phyloP scores from a whole-genome alignment of 2,329 filamentous ascomycete genomes.

The Fusarium verrucosum region DNA sequence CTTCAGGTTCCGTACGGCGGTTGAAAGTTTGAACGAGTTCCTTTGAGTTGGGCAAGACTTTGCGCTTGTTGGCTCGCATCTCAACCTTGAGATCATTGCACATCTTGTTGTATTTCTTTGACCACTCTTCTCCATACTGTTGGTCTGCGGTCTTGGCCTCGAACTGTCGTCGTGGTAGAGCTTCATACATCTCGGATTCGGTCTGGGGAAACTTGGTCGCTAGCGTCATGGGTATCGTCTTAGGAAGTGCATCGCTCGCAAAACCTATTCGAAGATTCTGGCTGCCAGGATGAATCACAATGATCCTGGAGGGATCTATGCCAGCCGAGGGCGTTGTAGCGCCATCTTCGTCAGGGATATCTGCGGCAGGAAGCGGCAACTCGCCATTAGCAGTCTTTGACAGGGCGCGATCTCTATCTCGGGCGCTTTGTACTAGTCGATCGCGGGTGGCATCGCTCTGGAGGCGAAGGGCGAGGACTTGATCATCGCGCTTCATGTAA shows the following conservation, averaged over 20 bases:
- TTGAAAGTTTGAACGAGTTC: conserved; percentile 97
- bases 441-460: conserved; percentile 89
- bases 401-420: conserved; percentile 86
- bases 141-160: conserved; percentile 74
- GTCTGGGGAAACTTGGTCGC: conserved; percentile 80
- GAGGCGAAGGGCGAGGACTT: conserved; percentile 87
- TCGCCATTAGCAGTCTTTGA: conserved; percentile 78
- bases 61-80: conserved; percentile 93
- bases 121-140: conserved; percentile 85
- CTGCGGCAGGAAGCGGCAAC: conserved; percentile 66
- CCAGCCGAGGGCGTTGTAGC: conserved; percentile 66
- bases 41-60: conserved; percentile 96
- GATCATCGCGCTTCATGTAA: conserved; percentile 97
- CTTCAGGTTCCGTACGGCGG: conserved; percentile 80
- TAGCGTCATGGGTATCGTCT: conserved; percentile 92
- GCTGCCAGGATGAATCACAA: conserved; percentile 94
- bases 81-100: conserved; percentile 86
- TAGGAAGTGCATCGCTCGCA: conserved; percentile 94
- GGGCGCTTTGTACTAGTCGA: conserved; percentile 82
- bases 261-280: conserved; percentile 95
- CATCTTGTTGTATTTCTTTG: conserved; percentile 81
- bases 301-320: conserved; percentile 84
- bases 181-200: conserved; percentile 84
- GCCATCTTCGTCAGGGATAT: conserved; percentile 66
- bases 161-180: conserved; percentile 76